Conservation (phyloP, 441 rosid genomes). For the Isatis lusitanica region DNA sequence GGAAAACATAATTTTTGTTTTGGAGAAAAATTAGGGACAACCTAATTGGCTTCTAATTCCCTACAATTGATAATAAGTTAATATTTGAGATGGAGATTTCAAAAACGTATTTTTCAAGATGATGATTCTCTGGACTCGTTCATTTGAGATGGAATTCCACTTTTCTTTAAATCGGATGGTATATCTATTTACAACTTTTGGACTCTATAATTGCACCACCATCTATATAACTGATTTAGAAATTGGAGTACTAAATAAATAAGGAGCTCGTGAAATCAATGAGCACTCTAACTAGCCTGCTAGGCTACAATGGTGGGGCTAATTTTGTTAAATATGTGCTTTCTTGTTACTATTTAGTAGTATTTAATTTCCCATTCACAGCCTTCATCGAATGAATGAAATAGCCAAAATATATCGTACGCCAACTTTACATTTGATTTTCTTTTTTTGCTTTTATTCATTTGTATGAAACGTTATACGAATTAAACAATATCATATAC, state of each 20-base stretch:
- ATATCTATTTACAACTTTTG: neutral
- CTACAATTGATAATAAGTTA: no score
- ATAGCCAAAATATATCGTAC: neutral
- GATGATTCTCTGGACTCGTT: no score
- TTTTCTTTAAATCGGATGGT: neutral
- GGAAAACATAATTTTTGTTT: no score
- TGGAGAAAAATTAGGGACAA: no score
- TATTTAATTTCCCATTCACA: neutral
- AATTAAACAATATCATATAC: conserved; percentile 23
- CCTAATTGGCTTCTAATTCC: no score
- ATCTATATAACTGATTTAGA: neutral
- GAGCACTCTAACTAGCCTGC: conserved; percentile 13
- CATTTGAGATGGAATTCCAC: neutral
- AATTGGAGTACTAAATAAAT: neutral
- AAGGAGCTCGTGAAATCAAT: conserved; percentile 12
- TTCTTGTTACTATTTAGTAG: neutral
- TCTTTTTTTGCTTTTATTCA: neutral
- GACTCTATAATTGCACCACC: neutral
- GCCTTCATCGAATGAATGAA: neutral
- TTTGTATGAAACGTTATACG: neutral
- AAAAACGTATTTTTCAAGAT: neutral
- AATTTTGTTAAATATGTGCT: neutral
- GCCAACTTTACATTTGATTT: conserved; percentile 6
- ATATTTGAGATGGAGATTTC: neutral
- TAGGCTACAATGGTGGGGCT: neutral